Conservation (phyloP, 1,284 basidiomycete species). For the Somion occarium region DNA sequence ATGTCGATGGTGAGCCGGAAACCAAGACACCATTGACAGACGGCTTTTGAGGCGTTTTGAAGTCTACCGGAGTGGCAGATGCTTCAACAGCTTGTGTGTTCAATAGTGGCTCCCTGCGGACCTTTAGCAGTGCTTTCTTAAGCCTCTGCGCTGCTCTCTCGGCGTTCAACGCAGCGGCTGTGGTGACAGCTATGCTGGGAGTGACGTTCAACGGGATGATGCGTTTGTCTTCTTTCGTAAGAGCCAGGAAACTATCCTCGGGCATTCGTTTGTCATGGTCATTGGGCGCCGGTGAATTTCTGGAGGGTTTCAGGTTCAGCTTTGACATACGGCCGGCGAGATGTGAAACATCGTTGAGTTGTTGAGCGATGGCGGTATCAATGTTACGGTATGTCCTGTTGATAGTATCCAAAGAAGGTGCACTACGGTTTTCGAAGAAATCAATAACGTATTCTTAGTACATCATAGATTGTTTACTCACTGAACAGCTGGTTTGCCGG, state of each 20-base stretch:
- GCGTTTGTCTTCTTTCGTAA: constrained; percentile 14
- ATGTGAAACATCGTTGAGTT: constrained; percentile 52
- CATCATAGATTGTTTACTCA: constrained; percentile 26
- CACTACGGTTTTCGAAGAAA: constrained; percentile 37
- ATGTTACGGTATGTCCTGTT: constrained; percentile 84
- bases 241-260: constrained; percentile 27
- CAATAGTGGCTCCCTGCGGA: constrained; percentile 58
- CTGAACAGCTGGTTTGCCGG: constrained; percentile 62
- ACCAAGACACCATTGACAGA: neutral
- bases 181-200: constrained; percentile 62
- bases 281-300: neutral
- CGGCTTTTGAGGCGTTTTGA: constrained; percentile 25
- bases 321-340: constrained; percentile 53
- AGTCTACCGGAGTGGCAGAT: constrained; percentile 35
- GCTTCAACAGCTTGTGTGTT: constrained; percentile 49
- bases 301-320: constrained; percentile 35
- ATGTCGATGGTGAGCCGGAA: constrained; percentile 2
- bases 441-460: neutral
- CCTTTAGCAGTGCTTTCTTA: constrained; percentile 60
- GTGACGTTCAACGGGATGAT: constrained; percentile 44
- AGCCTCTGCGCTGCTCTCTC: constrained; percentile 68
- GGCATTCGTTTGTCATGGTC: constrained; percentile 33
- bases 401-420: constrained; percentile 80
- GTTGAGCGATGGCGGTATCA: constrained; percentile 61
- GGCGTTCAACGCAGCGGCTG: constrained; percentile 73